Conservation (phyloP, 345 rosid species). For the Eucalyptus fibrosa region DNA sequence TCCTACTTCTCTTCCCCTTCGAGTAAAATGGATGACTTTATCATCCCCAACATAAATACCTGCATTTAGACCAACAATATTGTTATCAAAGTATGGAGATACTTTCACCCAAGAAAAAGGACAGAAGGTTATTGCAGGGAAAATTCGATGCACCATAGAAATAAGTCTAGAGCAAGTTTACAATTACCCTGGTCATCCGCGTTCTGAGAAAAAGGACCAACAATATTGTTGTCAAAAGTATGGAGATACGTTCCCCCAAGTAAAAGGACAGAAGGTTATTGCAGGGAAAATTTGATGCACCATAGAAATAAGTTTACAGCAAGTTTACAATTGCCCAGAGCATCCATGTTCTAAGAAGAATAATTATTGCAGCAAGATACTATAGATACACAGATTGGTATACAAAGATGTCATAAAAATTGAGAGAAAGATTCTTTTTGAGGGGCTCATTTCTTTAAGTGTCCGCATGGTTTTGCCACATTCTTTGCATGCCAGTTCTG, state of each 20-base stretch:
- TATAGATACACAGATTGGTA: not conserved
- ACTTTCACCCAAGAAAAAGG: not conserved
- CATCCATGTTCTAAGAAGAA: not conserved
- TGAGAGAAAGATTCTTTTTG: not conserved
- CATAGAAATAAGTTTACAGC: not conserved
- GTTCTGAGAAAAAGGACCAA: not conserved
- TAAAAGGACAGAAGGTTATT: not conserved
- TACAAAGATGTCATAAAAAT: not conserved
- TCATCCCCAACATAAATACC: constrained; percentile 34
- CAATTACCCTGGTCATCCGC: not conserved
- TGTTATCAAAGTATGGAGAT: not conserved
- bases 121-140: not conserved
- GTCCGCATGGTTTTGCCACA: not conserved
- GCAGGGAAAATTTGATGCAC: not conserved
- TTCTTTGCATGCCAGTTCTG: not conserved
- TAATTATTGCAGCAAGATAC: not conserved
- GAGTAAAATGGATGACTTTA: constrained; percentile 76
- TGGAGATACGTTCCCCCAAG: not conserved
- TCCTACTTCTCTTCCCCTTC: constrained; percentile 86
- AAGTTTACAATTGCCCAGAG: not conserved
- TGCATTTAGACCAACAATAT: not conserved
- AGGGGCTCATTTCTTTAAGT: not conserved
- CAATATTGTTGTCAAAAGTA: not conserved
- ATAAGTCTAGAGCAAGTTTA: not conserved
- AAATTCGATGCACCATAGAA: not conserved